Evolutionary conservation across 768 basidiomycete species (phyloP), one percentile per base, ranked within the genome.

Genomic region (Fomitopsis serialis): DNA sequence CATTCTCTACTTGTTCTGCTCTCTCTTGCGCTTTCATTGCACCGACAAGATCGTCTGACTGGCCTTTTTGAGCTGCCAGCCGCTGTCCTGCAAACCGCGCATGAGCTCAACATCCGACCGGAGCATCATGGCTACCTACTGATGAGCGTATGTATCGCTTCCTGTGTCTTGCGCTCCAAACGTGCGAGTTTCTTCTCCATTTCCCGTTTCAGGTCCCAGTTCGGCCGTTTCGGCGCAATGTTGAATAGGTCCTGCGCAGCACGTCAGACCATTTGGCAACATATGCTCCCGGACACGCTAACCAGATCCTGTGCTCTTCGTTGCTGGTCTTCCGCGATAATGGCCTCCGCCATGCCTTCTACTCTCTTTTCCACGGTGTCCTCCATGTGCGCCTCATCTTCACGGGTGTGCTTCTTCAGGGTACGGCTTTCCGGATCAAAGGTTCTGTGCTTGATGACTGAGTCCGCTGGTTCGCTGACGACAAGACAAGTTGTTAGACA

Each of bases 151-250:
- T 95, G 91, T 57, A 98, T 90, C 5, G 94, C 83, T 68, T 95
- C 90, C 56, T 95, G 90, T 1, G 93, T 97, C 70, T 84, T 87
- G 61, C 91, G 74, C 63, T 97, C 94, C n/a, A 98, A 75, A 65
- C 85, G 94, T 8, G 85, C 79, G 45, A 93, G 69, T 67, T 91
- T 93, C 74, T 88, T 92, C 53, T 95, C 91, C 72, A 95, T 84
- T 62, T 98, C 93, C 53, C 93, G 82, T 68, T 94, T 95, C 62
- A 97, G 75, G 67, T 96, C 93, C 94, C 93, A 96, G 70, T 96
- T 98, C 10, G 92, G 86, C 45, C 94, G 81, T 78, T 95, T 98
- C 3, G 97, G 97, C 22, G 94, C 95, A 61, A 99, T 98, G 66
- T 97, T 98, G 67, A 97, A 91, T 43, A 97, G 76, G 66, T 96